A percentile compares a stretch with the other conserved stretches of the same genome.
phyloP scores from a whole-genome alignment of 306 rosid genomes.

The Fragaria vesca region DNA sequence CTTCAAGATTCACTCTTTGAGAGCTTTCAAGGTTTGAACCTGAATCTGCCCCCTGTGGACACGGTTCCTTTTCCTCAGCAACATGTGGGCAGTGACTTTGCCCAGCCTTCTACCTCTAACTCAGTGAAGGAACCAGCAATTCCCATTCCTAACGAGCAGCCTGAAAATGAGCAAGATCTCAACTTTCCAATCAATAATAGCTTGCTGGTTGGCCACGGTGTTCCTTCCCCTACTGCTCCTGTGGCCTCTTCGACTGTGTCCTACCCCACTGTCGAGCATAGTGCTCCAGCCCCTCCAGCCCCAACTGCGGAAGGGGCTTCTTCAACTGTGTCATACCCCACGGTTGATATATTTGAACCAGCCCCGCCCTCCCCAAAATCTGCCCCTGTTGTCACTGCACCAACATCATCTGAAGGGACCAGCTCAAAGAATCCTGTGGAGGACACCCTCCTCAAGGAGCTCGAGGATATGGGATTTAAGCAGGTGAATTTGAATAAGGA shows the following conservation, averaged over 20 bases:
- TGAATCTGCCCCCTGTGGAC: constrained; percentile 55
- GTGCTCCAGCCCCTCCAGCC: constrained; percentile 14
- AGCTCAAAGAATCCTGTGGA: constrained; percentile 36
- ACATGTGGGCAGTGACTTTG: constrained; percentile 24
- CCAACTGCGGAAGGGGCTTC: constrained; percentile 26
- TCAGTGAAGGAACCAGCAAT: constrained; percentile 31
- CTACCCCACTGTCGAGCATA: constrained; percentile 41
- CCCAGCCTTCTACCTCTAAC: constrained; percentile 29
- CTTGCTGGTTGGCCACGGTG: constrained; percentile 42
- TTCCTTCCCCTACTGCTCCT: constrained; percentile 30
- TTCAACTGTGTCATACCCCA: constrained; percentile 45
- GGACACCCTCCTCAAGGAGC: constrained; percentile 75
- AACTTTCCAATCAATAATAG: constrained; percentile 36
- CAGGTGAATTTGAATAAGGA: constrained; percentile 76
- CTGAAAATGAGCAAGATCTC: constrained; percentile 32
- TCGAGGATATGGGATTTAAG: constrained; percentile 80
- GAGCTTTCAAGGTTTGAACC: constrained; percentile 50
- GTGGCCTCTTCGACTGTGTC: constrained; percentile 34
- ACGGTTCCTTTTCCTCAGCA: constrained; percentile 22
- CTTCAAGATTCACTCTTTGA: constrained; percentile 43
- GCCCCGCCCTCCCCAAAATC: constrained; percentile 14
- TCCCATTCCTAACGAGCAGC: constrained; percentile 31
- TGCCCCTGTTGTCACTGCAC: constrained; percentile 20
- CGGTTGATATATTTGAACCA: constrained; percentile 35
- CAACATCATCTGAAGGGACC: constrained; percentile 32